Percentiles rank a stretch among this genome's conserved stretches.
These are phyloP conservation scores for Fraxinus albicans DNA, from an alignment of 305 asterid genomes.

Conservation along the genomic window DNA sequence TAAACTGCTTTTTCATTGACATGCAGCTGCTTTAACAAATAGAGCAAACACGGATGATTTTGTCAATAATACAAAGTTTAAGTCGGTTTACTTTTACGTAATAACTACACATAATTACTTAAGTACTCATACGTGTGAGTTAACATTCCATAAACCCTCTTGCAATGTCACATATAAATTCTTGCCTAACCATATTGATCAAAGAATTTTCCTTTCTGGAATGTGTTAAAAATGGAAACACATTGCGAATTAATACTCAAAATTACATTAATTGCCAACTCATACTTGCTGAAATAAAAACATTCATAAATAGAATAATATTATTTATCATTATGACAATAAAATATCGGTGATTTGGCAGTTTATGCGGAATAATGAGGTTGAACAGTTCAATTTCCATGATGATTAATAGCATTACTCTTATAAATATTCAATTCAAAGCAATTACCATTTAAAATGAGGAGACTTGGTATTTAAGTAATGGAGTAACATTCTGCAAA, in stretches of 20 bases:
- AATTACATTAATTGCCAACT: background rate
- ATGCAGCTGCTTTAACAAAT: background rate
- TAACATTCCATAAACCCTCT: background rate
- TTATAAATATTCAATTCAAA: background rate
- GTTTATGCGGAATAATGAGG: no score
- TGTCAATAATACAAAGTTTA: background rate
- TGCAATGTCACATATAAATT: background rate
- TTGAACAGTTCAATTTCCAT: no score
- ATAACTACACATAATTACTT: background rate
- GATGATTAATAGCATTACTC: no score
- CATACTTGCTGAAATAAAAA: background rate
- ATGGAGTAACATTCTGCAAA: background rate
- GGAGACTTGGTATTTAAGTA: background rate
- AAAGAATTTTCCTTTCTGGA: background rate
- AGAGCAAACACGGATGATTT: background rate
- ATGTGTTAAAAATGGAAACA: background rate
- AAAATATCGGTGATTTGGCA: no score
- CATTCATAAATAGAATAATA: background rate
- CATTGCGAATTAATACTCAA: background rate
- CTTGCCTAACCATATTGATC: background rate
- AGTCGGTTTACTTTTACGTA: background rate
- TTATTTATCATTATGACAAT: no score
- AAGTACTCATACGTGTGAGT: background rate
- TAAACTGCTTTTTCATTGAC: background rate
- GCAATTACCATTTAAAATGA: background rate